Evolutionary conservation across 345 rosid genomes (phyloP).

Genomic region (Bruguiera sexangula): DNA sequence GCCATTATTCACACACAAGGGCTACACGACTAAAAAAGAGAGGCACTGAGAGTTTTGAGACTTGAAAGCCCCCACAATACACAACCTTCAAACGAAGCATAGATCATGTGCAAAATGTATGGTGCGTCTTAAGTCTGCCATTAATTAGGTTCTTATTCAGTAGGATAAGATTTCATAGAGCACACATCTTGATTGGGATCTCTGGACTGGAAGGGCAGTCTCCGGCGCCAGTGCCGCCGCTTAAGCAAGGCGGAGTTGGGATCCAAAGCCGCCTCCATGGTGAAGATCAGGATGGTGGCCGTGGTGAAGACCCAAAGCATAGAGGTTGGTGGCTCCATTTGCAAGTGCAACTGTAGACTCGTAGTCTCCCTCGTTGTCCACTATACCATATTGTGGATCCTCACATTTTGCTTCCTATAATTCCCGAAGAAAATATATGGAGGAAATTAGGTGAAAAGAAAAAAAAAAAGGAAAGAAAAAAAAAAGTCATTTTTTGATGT

Average conservation of each 20-base stretch:
- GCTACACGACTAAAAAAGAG: no score
- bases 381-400: conserved; percentile 33
- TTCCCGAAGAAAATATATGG: not conserved
- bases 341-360: conserved; percentile 33
- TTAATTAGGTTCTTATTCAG: not conserved
- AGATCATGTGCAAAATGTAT: no score
- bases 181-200: not conserved
- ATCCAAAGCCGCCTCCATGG: conserved; percentile 26
- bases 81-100: no score
- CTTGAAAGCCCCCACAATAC: no score
- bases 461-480: no score
- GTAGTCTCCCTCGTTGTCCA: conserved; percentile 39
- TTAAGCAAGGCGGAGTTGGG: conserved; percentile 40
- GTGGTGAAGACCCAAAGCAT: conserved; percentile 38
- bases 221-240: not conserved
- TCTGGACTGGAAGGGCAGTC: no score
- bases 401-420: conserved; percentile 40
- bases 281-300: conserved; percentile 19
- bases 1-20: no score
- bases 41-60: no score
- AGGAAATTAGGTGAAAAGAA: not conserved
- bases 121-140: not conserved
- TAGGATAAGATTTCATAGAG: not conserved
- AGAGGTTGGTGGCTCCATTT: conserved; percentile 34
- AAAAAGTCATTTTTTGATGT: no score